These are phyloP conservation scores for Maudiozyma turicensis DNA, from an alignment of 805 yeast species.

Conservation along the genomic window DNA sequence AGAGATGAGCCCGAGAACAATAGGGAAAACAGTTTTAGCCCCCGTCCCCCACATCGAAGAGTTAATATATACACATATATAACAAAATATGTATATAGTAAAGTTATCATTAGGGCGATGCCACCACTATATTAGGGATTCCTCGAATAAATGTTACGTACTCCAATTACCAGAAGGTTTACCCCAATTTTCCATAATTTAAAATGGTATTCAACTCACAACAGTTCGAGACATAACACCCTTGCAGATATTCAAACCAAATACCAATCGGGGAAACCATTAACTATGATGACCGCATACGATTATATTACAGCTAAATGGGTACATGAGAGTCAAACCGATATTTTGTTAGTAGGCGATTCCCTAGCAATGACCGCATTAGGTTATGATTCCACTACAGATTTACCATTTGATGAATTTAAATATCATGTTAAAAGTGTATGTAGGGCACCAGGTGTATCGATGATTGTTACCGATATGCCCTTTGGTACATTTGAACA, in stretches of 20 bases:
- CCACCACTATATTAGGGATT: too few relatives aligned
- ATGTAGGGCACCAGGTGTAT: constrained; percentile 52
- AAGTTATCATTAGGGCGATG: too few relatives aligned
- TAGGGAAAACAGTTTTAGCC: too few relatives aligned
- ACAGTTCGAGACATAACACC: constrained; percentile 1
- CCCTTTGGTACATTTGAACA: constrained; percentile 83
- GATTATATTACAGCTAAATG: constrained; percentile 69
- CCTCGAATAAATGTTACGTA: too few relatives aligned
- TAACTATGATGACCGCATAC: constrained; percentile 70
- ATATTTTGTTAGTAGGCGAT: constrained; percentile 77
- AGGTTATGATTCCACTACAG: constrained; percentile 71
- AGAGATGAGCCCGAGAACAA: not conserved
- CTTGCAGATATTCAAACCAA: constrained; percentile 33
- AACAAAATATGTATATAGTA: too few relatives aligned
- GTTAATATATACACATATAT: too few relatives aligned
- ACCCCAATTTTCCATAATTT: too few relatives aligned
- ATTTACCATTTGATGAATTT: constrained; percentile 71
- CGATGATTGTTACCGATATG: constrained; percentile 72
- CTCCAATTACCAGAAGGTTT: not conserved
- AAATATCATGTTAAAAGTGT: constrained; percentile 69
- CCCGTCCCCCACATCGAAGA: too few relatives aligned
- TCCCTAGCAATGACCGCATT: constrained; percentile 86
- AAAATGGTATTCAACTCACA: too few relatives aligned
- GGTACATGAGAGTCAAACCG: constrained; percentile 58
- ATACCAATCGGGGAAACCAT: constrained; percentile 30